phyloP scores from a whole-genome alignment of 2,329 filamentous ascomycete species.

The Talaromyces sp. region DNA sequence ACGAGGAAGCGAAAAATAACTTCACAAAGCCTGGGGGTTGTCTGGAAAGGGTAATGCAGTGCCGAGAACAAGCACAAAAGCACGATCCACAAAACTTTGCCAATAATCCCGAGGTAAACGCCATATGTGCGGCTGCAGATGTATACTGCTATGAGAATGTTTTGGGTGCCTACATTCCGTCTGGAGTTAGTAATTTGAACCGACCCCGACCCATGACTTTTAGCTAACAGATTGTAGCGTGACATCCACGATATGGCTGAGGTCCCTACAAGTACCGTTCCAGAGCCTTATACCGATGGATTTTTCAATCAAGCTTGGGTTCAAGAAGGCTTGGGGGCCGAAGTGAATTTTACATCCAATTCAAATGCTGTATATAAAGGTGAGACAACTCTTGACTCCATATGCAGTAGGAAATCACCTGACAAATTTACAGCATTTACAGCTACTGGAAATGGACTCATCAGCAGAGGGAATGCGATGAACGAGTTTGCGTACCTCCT shows the following conservation, averaged over 20 bases:
- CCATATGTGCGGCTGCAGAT: slow-evolving; percentile 41
- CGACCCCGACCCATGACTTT: not conserved
- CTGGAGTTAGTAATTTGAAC: not conserved
- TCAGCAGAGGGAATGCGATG: slow-evolving; percentile 9
- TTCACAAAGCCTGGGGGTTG: slow-evolving; percentile 47
- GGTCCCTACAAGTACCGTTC: not conserved
- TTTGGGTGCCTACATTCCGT: slow-evolving; percentile 25
- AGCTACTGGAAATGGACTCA: not conserved
- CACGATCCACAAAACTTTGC: slow-evolving; percentile 43
- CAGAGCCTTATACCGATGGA: slow-evolving; percentile 33
- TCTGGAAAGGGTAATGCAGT: slow-evolving; percentile 48
- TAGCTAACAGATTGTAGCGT: not conserved
- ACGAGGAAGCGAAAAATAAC: slow-evolving; percentile 39
- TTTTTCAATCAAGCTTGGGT: slow-evolving; percentile 55
- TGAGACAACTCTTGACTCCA: not conserved
- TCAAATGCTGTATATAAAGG: slow-evolving; percentile 35
- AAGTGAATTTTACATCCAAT: slow-evolving; percentile 53
- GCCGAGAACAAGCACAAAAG: slow-evolving; percentile 40
- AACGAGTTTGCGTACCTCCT: slow-evolving; percentile 43
- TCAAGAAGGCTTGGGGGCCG: slow-evolving; percentile 54
- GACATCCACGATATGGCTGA: not conserved
- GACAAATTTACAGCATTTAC: not conserved
- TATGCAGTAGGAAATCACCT: not conserved
- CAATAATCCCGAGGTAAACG: slow-evolving; percentile 41
- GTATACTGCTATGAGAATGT: slow-evolving; percentile 41